Evolutionary conservation across 1,139 yeast species (phyloP), one percentile per base, ranked within the genome.

Genomic region (Yamadazyma atmosphaerica): DNA sequence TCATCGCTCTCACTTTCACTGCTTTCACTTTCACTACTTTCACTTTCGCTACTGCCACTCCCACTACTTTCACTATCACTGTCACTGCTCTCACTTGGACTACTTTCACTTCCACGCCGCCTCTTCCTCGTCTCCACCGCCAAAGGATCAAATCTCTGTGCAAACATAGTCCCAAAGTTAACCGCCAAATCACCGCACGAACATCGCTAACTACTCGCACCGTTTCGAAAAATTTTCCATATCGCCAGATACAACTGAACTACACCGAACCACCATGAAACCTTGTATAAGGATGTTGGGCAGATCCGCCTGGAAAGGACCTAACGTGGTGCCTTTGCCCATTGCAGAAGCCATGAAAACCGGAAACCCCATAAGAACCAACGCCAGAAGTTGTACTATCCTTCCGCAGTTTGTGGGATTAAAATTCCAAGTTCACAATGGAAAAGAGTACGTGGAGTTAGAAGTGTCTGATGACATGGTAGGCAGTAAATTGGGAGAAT

Each of bases 401-500:
- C 70, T 92, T 39, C 98, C 98, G 16, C 95, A 87, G 60, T 90
- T 92, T 65, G 96, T 92, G 26, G 98, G 98, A 5, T 72, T 89
- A 44, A 85, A 82, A 55, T 92, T 92, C 63, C 96, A 92, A 64
- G 86, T 92, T 33, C 98, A 92, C 65, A 92, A 92, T 63, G 98
- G 98, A 27, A 86, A 85, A 61, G 95, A 89, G 50, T 92, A 90
- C 58, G 95, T 89, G 35, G 90, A 89, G 39, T 77, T 92, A 35
- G 90, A 84, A 51, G 78, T 92, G 24, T 80, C 86, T 9, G 98
- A 92, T 56, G 95, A 92, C 52, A 92, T 92, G 98, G 97, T 92
- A 47, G 98, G 98, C n/a, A 79, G 83, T 48, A 92, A 92, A 61
- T 70, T 92, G 42, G 98, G 98, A 2, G 98, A 92, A 61, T 92